Evolutionary conservation across 164 flowering plant species (phyloP), one percentile per base, ranked within the genome.

Genomic region (Houttuynia cordata): DNA sequence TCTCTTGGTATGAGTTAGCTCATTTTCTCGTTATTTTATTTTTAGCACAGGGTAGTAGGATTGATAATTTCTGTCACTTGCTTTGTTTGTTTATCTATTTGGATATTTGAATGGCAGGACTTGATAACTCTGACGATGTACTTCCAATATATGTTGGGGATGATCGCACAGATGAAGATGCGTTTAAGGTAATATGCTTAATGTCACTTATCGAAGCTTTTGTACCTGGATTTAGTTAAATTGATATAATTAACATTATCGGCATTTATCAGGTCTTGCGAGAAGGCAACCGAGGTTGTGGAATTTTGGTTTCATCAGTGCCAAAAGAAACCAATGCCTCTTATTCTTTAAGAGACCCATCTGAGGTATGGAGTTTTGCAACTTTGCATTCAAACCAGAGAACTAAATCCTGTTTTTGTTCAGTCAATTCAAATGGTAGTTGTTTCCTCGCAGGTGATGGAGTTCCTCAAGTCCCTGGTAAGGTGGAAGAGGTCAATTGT

Each of bases 141-240:
- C 87, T 91, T 55, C 96, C 99, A 10, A 84, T 94, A 23, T 94
- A 76, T 57, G 79, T 94, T 56, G 99, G 99, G 66, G 99, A 94
- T 73, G 99, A 93, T 73, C 73, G 78, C 45, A 78, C 93, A 0
- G 97, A 93, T 79, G 99, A 93, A 81, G 99, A 93, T 79, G 99
- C 99, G 39, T 94, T 94, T 64, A 88, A 91, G 97, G 98, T 87
- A 73, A 18, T 14, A 8, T 30, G 2, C 49, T 12, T 12, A 12
- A 12, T n/a, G n/a, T n/a, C n/a, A n/a, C n/a, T 45, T n/a, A n/a
- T n/a, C n/a, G n/a, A n/a, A n/a, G n/a, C 13, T 45, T 45, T 7
- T 8, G 8, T 45, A 17, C 49, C 15, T 45, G 49, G 12, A 45
- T 45, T 45, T 45, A 12, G 49, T 45, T 45, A 3, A 45, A 45